These are phyloP conservation scores for Alternaria sp. DNA, from an alignment of 2,329 filamentous ascomycete species.

Conservation along the genomic window DNA sequence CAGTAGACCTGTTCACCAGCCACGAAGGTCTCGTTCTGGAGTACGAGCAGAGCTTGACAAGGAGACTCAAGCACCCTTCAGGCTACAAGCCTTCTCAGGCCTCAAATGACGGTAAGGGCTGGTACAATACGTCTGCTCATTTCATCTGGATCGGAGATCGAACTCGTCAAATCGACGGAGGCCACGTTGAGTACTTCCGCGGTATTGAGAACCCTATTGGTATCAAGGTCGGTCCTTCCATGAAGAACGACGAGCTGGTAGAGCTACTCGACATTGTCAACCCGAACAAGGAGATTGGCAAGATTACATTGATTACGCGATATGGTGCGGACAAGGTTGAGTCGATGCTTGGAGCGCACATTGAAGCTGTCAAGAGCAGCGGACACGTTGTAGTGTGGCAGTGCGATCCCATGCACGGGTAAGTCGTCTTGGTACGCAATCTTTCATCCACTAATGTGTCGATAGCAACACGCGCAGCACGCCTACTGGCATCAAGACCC, in stretches of 20 bases:
- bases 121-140: slow-evolving; percentile 94
- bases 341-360: slow-evolving; percentile 79
- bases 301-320: slow-evolving; percentile 94
- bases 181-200: slow-evolving; percentile 96
- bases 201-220: slow-evolving; percentile 96
- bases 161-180: slow-evolving; percentile 89
- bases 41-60: slow-evolving; percentile 88
- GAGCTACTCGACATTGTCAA: slow-evolving; percentile 84
- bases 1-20: slow-evolving; percentile 92
- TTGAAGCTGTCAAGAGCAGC: slow-evolving; percentile 83
- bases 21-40: slow-evolving; percentile 94
- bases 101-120: slow-evolving; percentile 61
- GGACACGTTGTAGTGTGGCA: slow-evolving; percentile 88
- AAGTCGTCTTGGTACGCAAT: slow-evolving; percentile 16
- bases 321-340: slow-evolving; percentile 84
- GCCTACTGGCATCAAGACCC: slow-evolving; percentile 83
- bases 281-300: slow-evolving; percentile 80
- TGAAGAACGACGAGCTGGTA: slow-evolving; percentile 76
- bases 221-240: slow-evolving; percentile 92
- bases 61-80: slow-evolving; percentile 71
- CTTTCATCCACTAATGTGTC: slow-evolving; percentile 10
- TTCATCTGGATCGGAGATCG: slow-evolving; percentile 99
- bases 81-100: slow-evolving; percentile 44
- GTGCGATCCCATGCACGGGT: slow-evolving; percentile 98
- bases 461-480: slow-evolving; percentile 67